These are phyloP conservation scores for Salvia splendens DNA, from an alignment of 257 asterid species.

Conservation along the genomic window DNA sequence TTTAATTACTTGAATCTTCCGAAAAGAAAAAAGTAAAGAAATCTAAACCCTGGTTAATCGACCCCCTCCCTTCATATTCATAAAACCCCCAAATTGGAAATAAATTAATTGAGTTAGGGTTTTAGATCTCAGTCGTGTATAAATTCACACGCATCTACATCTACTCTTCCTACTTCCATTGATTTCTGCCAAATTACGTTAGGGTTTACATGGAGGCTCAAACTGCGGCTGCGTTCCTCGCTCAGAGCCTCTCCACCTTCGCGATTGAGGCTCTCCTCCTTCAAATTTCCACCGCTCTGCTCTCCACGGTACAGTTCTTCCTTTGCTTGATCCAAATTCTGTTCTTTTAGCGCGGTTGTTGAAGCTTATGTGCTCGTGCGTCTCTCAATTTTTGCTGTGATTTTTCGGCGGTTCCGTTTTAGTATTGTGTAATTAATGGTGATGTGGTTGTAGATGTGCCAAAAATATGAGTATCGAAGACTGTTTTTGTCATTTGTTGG, in stretches of 20 bases:
- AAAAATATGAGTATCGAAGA: background rate
- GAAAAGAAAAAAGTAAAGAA: background rate
- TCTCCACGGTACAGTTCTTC: slow-evolving; percentile 33
- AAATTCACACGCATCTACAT: background rate
- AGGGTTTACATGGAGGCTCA: slow-evolving; percentile 42
- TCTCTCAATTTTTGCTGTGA: too few relatives aligned
- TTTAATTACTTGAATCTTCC: background rate
- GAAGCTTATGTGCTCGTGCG: too few relatives aligned
- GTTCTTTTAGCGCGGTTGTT: too few relatives aligned
- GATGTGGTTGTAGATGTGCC: background rate
- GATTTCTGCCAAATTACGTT: background rate
- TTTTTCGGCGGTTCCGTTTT: background rate
- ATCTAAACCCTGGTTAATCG: slow-evolving; percentile 23
- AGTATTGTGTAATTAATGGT: too few relatives aligned
- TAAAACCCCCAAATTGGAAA: slow-evolving; percentile 30
- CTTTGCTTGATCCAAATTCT: background rate
- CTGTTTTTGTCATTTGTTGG: background rate
- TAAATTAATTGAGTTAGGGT: slow-evolving; percentile 24
- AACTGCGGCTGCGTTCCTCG: slow-evolving; percentile 17
- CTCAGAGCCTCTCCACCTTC: slow-evolving; percentile 24
- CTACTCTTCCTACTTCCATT: too few relatives aligned
- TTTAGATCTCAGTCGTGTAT: slow-evolving; percentile 22
- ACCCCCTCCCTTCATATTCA: background rate
- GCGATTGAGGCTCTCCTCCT: slow-evolving; percentile 37
- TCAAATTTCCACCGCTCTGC: slow-evolving; percentile 28